Percentiles rank a stretch among this genome's conserved stretches.
phyloP scores from a whole-genome alignment of 2,329 filamentous ascomycete genomes.

The Penicillium brasilianum region DNA sequence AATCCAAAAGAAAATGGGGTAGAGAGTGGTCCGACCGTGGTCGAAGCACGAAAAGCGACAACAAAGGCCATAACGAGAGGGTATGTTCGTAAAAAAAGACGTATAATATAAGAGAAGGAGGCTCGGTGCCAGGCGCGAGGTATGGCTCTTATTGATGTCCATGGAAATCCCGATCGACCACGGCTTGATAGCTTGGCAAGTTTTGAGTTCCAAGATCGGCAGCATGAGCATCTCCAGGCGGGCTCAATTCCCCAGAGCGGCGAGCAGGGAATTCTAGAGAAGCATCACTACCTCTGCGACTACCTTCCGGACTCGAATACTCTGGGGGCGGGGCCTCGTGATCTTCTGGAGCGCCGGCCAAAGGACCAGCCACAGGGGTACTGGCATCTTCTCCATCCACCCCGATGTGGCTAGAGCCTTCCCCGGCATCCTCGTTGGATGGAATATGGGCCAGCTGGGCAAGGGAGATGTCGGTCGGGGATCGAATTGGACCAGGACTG shows the following conservation, averaged over 20 bases:
- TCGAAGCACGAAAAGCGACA: neutral
- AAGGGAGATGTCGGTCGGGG: conserved; percentile 94
- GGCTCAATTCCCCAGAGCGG: conserved; percentile 2
- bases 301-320: conserved; percentile 61
- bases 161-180: conserved; percentile 20
- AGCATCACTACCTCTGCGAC: conserved; percentile 63
- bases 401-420: conserved; percentile 65
- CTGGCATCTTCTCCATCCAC: conserved; percentile 28
- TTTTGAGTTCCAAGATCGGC: conserved; percentile 12
- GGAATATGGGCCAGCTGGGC: conserved; percentile 78
- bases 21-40: conserved; percentile 4
- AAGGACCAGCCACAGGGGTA: conserved; percentile 14
- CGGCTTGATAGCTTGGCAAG: conserved; percentile 31
- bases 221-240: conserved; percentile 1
- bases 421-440: conserved; percentile 69
- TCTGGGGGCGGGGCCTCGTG: conserved; percentile 48
- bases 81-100: conserved; percentile 23
- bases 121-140: neutral
- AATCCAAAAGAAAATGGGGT: conserved; percentile 22
- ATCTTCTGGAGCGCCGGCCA: conserved; percentile 38
- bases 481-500: conserved; percentile 86
- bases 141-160: conserved; percentile 13
- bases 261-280: conserved; percentile 38
- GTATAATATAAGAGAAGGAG: conserved; percentile 7
- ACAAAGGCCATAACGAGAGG: conserved; percentile 4